Evolutionary conservation across 345 rosid genomes (phyloP), one percentile per base, ranked within the genome.

Genomic region (Boechera stricta): DNA sequence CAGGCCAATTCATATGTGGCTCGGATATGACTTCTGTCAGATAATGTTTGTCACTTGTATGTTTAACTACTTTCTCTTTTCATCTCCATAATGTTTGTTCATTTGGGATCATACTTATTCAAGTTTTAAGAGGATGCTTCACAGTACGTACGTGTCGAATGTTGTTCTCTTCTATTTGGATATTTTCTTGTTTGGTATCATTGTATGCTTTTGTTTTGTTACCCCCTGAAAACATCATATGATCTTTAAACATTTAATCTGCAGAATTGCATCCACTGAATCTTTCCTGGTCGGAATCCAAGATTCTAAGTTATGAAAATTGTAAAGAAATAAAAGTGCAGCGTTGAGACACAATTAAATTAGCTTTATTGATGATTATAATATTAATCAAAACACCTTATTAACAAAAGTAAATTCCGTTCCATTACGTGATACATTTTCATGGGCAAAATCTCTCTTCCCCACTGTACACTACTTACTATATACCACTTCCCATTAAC

Each of bases 1-100:
- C 99, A 95, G 83, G 93, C 99, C 71, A 95, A 95, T 75, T 95
- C 99, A 4, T 95, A 95, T 67, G 99, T 95, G 72, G 97, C 98
- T 77, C 88, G 98, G 21, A 63, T 92, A 55, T 87, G 82, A 88
- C 58, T 36, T 42, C 58, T 67, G 29, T 44, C 44, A 38, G 62
- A 72, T 72, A 0, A 65, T 66, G 69, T 51, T 13, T 66, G 35
- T 41, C 57, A 57, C 63, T 65, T 69, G 64, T 76, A 62, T 41
- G 69, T 59, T 12, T 16, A 42, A 64, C 7, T 32, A 35, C 62
- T 5, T 24, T 42, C 39, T 61, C 42, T 3, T 68, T 67, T 54
- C 12, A 29, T 61, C 64, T 13, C 7, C 35, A 56, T 15, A 54
- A 35, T 33, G 39, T 64, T 36, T 60, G 41, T 61, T 59, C 41